Evolutionary conservation across 306 rosid species (phyloP).

Genomic region (Cucurbita ficifolia): DNA sequence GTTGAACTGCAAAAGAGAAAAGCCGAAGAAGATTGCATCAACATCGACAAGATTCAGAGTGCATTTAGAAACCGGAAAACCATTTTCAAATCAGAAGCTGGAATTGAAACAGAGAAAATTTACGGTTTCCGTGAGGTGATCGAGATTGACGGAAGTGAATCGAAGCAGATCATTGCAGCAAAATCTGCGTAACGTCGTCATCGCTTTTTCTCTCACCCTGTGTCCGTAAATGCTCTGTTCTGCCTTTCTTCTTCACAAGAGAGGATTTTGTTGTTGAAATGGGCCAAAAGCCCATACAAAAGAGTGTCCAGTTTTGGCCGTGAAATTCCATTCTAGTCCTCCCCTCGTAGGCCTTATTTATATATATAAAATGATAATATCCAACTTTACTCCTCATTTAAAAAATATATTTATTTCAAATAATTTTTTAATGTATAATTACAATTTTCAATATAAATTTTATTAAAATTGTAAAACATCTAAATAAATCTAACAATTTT

Average conservation of each 20-base stretch:
- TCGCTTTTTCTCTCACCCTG: slow-evolving; percentile 5
- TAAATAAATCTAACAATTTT: no score
- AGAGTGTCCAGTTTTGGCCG: neutral
- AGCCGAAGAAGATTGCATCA: neutral
- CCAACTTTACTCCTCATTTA: no score
- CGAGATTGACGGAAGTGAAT: slow-evolving; percentile 68
- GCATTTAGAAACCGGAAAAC: neutral
- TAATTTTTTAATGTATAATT: no score
- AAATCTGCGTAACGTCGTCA: slow-evolving; percentile 92
- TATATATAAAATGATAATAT: no score
- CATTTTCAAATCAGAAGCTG: neutral
- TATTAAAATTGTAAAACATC: no score
- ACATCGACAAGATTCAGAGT: neutral
- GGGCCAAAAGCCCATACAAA: neutral
- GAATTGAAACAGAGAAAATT: neutral
- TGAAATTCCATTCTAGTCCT: neutral
- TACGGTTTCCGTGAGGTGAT: slow-evolving; percentile 96
- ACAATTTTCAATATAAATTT: no score
- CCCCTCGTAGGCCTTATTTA: neutral
- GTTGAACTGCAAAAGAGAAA: slow-evolving; percentile 43
- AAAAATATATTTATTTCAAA: no score
- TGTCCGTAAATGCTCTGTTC: neutral
- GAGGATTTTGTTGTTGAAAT: neutral
- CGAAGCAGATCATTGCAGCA: slow-evolving; percentile 97
- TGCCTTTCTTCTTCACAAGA: neutral